Conservation (phyloP, 2,329 filamentous ascomycete genomes). For the Apiospora aurea region DNA sequence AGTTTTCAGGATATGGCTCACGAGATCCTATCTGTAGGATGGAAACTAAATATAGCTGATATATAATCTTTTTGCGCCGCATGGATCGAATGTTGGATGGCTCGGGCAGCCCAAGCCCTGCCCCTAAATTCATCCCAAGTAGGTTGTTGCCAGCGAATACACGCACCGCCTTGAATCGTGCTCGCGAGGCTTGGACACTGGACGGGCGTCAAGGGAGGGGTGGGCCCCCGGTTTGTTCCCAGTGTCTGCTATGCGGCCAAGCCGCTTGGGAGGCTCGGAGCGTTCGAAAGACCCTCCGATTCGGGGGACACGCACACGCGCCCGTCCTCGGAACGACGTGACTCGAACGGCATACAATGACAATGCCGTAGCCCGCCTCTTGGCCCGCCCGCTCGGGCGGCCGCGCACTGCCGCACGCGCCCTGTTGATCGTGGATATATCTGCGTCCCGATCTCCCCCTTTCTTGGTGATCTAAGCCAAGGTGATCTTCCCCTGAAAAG, state of each 20-base stretch:
- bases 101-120: not conserved
- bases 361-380: not conserved
- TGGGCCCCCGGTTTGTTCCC: not conserved
- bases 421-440: not conserved
- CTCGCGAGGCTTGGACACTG: not conserved
- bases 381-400: slow-evolving; percentile 10
- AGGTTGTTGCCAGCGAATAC: not conserved
- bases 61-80: not conserved
- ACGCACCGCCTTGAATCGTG: not conserved
- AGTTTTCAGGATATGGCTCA: not conserved
- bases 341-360: not conserved
- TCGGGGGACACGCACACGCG: not conserved
- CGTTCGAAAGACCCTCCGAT: not conserved
- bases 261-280: not conserved
- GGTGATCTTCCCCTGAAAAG: not conserved
- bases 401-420: not conserved
- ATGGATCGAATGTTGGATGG: not conserved
- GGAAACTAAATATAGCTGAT: not conserved
- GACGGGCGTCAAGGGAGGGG: not conserved
- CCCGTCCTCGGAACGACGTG: not conserved
- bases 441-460: not conserved
- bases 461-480: not conserved
- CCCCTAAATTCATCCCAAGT: not conserved
- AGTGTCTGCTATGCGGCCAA: not conserved
- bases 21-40: not conserved